Base-by-base conservation (phyloP, 2,329 filamentous ascomycete genomes). In the Ascochyta pisi region DNA sequence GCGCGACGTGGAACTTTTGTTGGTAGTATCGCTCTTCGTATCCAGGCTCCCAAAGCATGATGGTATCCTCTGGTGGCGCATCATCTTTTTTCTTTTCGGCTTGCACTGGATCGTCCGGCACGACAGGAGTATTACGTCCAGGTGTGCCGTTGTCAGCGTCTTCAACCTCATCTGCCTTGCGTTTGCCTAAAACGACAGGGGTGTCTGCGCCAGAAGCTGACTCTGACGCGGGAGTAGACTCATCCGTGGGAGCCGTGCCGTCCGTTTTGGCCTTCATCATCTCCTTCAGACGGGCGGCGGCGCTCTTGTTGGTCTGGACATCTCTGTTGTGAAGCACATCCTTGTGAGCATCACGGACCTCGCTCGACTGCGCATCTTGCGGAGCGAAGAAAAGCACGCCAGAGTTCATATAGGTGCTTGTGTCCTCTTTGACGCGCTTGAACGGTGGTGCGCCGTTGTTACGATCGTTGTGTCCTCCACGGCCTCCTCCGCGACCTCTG, bases 11-110 rank as follows among this genome's bases (percentile, higher is more conserved):
- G 70, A 99, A 99, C 74, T 99, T 99, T 74, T 96, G 92, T 73
- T 96, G 89, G 73, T 99, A 99, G 76, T 99, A 99, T 42, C 95
- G 86, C 77, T 97, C 94, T 46, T 89, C 88, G 73, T 99, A 99
- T 7, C 95, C 95, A 48, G 93, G 88, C 71, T 99, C 95, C 95
- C 95, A 99, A 12, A 99, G 81, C 56, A 89, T 86, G 48, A 99
- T 90, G 16, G 88, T 91, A 71, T 99, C 95, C 57, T 87, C 82
- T 2, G 89, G 86, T 16, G 84, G 83, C 37, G 87, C 88, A 50
- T 89, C 87, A 3, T 68, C 65, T 16, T 70, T 69, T 26, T 63
- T 62, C 16, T 64, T 77, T 19, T 54, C 23, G 24, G 83, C 77
- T 37, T 79, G 73, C 6, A 81, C 74, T 13, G 81, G 80, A 43